A percentile compares a stretch with the other conserved stretches of the same genome.
Evolutionary conservation across 75 land plant genomes (phyloP).

Genomic region (Isoetes taiwanensis): DNA sequence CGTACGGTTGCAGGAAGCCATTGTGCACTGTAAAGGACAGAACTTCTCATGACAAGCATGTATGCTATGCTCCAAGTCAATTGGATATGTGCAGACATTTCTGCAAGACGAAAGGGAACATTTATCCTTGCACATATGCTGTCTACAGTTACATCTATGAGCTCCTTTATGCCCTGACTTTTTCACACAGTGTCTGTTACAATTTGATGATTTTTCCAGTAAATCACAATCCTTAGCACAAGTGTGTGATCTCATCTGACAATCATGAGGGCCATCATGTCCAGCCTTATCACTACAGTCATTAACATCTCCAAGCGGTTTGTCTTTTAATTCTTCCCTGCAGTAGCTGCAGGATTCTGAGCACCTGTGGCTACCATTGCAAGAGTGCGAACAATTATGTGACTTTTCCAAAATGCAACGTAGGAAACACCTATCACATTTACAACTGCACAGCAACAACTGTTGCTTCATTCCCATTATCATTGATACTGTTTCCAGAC

Average conservation of each 20-base stretch:
- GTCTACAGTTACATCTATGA: conserved; percentile 21
- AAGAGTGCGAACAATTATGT: conserved; percentile 19
- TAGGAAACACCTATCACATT: conserved; percentile 22
- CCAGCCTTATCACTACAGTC: conserved; percentile 19
- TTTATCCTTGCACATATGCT: conserved; percentile 17
- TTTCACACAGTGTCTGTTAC: conserved; percentile 13
- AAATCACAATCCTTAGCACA: conserved; percentile 11
- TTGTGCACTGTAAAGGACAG: conserved; percentile 13
- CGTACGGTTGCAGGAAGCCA: conserved; percentile 12
- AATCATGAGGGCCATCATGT: conserved; percentile 20
- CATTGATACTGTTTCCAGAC: conserved; percentile 1
- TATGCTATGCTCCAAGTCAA: conserved; percentile 13
- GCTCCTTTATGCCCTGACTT: conserved; percentile 11
- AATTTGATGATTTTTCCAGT: conserved; percentile 13
- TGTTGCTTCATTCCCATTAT: conserved; percentile 11
- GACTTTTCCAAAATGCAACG: conserved; percentile 14
- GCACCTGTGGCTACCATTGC: conserved; percentile 17
- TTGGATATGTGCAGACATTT: conserved; percentile 12
- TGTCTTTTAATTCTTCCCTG: background rate
- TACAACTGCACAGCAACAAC: conserved; percentile 15
- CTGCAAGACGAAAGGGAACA: conserved; percentile 19
- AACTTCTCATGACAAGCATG: conserved; percentile 18
- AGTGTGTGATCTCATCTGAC: conserved; percentile 9
- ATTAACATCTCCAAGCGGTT: background rate
- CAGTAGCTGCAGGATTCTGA: conserved; percentile 16